These are phyloP conservation scores for Talaromyces amestolkiae DNA, from an alignment of 2,329 filamentous ascomycete species.

Conservation along the genomic window DNA sequence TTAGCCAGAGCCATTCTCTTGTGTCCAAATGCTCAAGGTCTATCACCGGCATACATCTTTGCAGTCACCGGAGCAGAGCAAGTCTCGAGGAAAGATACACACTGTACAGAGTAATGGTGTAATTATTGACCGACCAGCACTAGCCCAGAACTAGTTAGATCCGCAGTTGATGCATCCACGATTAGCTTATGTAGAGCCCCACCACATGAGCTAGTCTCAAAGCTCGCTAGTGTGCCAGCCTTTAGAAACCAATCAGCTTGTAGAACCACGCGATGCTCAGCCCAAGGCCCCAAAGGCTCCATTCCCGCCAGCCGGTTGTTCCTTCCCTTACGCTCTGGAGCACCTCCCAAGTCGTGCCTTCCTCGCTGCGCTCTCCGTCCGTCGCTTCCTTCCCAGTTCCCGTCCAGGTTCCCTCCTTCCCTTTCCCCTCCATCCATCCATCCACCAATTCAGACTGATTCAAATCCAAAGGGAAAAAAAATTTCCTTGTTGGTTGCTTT, in stretches of 20 bases:
- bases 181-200: not conserved
- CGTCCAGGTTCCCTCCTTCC: conserved; percentile 2
- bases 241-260: not conserved
- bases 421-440: conserved; percentile 10
- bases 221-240: not conserved
- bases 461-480: conserved; percentile 4
- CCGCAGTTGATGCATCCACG: not conserved
- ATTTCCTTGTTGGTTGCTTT: conserved; percentile 13
- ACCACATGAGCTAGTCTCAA: not conserved
- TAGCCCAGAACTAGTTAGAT: not conserved
- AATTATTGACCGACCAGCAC: not conserved
- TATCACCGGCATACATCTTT: not conserved
- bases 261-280: conserved; percentile 6
- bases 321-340: conserved; percentile 11
- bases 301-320: conserved; percentile 8
- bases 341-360: not conserved
- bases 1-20: not conserved
- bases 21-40: not conserved
- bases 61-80: not conserved
- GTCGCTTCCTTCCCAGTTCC: conserved; percentile 2
- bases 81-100: not conserved
- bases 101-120: not conserved
- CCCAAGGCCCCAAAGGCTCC: conserved; percentile 6
- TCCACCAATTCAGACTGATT: conserved; percentile 6
- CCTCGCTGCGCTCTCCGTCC: not conserved